phyloP scores from a whole-genome alignment of 768 basidiomycete genomes.

The Xerocomellus amylosporus region DNA sequence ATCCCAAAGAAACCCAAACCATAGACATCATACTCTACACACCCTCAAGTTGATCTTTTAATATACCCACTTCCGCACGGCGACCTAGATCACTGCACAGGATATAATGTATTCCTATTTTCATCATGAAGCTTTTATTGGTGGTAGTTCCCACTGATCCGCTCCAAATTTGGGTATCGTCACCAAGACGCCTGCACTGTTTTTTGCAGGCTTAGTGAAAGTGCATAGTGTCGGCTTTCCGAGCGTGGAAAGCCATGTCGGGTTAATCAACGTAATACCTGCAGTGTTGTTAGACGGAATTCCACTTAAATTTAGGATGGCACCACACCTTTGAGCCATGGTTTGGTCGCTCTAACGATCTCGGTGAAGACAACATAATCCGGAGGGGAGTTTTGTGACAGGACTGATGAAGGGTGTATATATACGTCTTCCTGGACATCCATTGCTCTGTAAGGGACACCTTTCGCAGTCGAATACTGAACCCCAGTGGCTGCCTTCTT shows the following conservation, averaged over 20 bases:
- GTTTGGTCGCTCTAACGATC: constrained; percentile 66
- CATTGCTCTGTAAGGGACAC: constrained; percentile 79
- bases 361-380: constrained; percentile 87
- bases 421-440: constrained; percentile 85
- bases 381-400: constrained; percentile 68
- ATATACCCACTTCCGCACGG: not conserved
- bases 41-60: not conserved
- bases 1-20: constrained; percentile 56
- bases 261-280: constrained; percentile 85
- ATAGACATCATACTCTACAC: constrained; percentile 14
- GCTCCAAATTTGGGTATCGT: constrained; percentile 83
- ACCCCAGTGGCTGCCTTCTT: constrained; percentile 55
- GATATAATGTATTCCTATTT: constrained; percentile 22
- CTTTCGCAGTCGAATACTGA: constrained; percentile 72
- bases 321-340: constrained; percentile 75
- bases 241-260: constrained; percentile 80
- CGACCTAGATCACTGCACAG: constrained; percentile 4
- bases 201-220: constrained; percentile 82
- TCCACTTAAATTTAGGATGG: not conserved
- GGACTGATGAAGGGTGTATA: constrained; percentile 86
- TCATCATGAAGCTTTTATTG: constrained; percentile 34
- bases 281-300: constrained; percentile 2
- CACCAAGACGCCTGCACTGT: constrained; percentile 63
- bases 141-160: constrained; percentile 83
- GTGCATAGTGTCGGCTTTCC: constrained; percentile 81